Base-by-base conservation (phyloP, 805 yeast species). In the Teunomyces lycoperdinae region DNA sequence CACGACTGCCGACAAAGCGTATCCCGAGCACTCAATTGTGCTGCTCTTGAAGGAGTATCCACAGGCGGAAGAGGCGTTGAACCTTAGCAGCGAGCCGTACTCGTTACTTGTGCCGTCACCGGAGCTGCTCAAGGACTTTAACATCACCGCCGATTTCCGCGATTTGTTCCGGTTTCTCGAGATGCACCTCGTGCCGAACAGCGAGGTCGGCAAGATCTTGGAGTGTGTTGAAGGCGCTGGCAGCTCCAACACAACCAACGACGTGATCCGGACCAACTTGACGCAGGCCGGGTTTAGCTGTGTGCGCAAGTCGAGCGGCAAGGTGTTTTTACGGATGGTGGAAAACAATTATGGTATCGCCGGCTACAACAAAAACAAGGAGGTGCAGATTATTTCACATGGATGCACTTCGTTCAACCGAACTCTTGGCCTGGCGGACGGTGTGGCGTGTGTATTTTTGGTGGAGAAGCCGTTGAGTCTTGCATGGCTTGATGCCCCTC, bases 81-180 rank as follows among this genome's bases (percentile, higher is more conserved):
- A 32, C 5, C 44, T 47, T 7, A 62, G 26, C 64, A 71, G 43
- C 75, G 41, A 51, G 6, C 72, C 60, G 3, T 71, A 57, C 47
- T 87, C 97, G 0, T 62, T 90, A n/a, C 64, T 91, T 24, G 77
- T 89, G 0, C 97, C 98, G 0, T 75, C 84, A 0, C 67, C 79
- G 2, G 74, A 76, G 13, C 80, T 89, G 0, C 61, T 89, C 49
- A 55, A 61, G 8, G 67, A 73, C 50, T 80, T 74, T 31, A 84
- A 80, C 54, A 74, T 78, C 45, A 76, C 80, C 26, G 57, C 67
- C 4, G 66, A 66, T 28, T 70, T 70, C 40, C 61, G 66, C 1
- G 70, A 73, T 13, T 62, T 89, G 29, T 71, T 72, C 36, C 75
- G 79, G 10, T 78, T 90, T 49, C 67, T 88, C 33, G 77, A 76